Base-by-base conservation (phyloP, 108 stramenopile species). In the Epithemia pelagica region DNA sequence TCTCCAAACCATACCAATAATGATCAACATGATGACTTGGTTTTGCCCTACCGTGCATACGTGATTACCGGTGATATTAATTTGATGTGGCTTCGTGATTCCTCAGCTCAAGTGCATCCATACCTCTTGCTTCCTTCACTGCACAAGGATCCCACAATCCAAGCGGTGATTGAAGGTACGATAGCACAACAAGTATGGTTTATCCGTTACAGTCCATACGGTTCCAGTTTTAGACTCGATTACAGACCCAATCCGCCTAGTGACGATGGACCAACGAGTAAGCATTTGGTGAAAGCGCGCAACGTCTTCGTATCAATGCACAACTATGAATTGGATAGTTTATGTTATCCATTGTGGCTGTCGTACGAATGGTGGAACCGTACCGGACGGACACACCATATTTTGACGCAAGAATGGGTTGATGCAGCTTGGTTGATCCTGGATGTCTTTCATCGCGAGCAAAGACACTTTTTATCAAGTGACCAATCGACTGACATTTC, bases 1-100 rank as follows among this genome's bases (percentile, higher is more conserved):
- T n/a, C n/a, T n/a, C n/a, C n/a, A n/a, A n/a, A n/a, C n/a, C n/a
- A n/a, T n/a, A n/a, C n/a, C n/a, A n/a, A n/a, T n/a, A n/a, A n/a
- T n/a, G n/a, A n/a, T n/a, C n/a, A n/a, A n/a, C n/a, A n/a, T n/a
- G n/a, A n/a, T n/a, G n/a, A n/a, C n/a, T n/a, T n/a, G n/a, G n/a
- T n/a, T n/a, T n/a, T n/a, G n/a, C n/a, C n/a, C n/a, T n/a, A n/a
- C n/a, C n/a, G n/a, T n/a, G n/a, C n/a, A n/a, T n/a, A n/a, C n/a
- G n/a, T n/a, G n/a, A n/a, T n/a, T 29, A 92, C 90, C 0, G 90
- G 90, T 10, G 90, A 92, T 56, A 92, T 92, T 53, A 62, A 76
- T 19, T 82, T 80, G 54, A 62, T 92, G 60, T 92, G 90, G 90
- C 69, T 88, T 24, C 81, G 90, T 1, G 90, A 92, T 66, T 76